phyloP scores from a whole-genome alignment of 768 basidiomycete species.

The Suillus ampliporus region DNA sequence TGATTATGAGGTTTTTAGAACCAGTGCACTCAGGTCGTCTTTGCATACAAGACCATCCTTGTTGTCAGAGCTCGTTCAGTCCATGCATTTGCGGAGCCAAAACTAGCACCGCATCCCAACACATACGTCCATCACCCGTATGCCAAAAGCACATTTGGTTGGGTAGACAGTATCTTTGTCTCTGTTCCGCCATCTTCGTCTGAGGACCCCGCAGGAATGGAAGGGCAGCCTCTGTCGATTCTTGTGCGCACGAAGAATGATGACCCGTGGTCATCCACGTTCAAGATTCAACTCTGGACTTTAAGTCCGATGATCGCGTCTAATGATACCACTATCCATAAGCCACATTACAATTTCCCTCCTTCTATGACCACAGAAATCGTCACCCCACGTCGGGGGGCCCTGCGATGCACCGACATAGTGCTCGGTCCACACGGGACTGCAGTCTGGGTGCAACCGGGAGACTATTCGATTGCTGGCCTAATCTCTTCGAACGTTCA shows the following conservation, averaged over 20 bases:
- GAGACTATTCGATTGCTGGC: slow-evolving; percentile 47
- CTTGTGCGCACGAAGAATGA: slow-evolving; percentile 63
- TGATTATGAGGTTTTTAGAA: slow-evolving; percentile 40
- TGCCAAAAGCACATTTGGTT: slow-evolving; percentile 62
- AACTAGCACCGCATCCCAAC: slow-evolving; percentile 33
- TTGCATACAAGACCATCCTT: slow-evolving; percentile 52
- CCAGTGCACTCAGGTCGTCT: slow-evolving; percentile 57
- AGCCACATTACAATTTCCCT: slow-evolving; percentile 49
- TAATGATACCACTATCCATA: slow-evolving; percentile 21
- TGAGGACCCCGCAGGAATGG: not conserved
- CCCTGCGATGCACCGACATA: slow-evolving; percentile 59
- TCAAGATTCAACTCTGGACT: slow-evolving; percentile 57
- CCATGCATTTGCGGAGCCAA: slow-evolving; percentile 57
- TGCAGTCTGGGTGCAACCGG: slow-evolving; percentile 68
- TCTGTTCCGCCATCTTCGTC: slow-evolving; percentile 20
- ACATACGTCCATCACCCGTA: slow-evolving; percentile 39
- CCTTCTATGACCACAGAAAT: slow-evolving; percentile 46
- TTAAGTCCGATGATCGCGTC: slow-evolving; percentile 41
- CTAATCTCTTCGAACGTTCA: slow-evolving; percentile 35
- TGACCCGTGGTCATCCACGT: slow-evolving; percentile 61
- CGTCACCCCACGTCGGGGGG: slow-evolving; percentile 49
- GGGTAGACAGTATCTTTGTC: slow-evolving; percentile 66
- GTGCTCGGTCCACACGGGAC: slow-evolving; percentile 60
- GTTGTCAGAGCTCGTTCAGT: slow-evolving; percentile 66
- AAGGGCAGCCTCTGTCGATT: slow-evolving; percentile 38